Evolutionary conservation across 2,329 filamentous ascomycete species (phyloP).

Genomic region (Colletotrichum gloeosporioides): DNA sequence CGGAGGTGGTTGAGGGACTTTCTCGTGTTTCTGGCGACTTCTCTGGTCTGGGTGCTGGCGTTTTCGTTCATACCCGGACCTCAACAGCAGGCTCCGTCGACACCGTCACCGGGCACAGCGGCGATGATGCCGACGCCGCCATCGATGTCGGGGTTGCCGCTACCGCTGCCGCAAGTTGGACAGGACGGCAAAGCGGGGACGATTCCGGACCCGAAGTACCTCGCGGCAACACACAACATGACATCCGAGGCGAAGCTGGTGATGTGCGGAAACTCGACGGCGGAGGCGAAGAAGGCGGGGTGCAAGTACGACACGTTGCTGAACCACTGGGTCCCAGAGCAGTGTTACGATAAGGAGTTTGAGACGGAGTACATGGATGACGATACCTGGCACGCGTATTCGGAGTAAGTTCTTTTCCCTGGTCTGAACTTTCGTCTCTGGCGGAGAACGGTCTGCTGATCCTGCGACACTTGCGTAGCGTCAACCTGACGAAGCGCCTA

Average conservation of each 20-base stretch:
- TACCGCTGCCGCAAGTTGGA: background rate
- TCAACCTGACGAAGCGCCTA: constrained; percentile 22
- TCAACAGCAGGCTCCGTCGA: background rate
- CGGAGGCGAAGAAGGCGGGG: constrained; percentile 17
- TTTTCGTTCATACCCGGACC: constrained; percentile 8
- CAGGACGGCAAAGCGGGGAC: background rate
- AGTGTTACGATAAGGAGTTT: constrained; percentile 26
- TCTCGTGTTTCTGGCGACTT: constrained; percentile 16
- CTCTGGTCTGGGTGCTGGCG: constrained; percentile 24
- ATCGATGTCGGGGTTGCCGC: background rate
- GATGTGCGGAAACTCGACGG: constrained; percentile 24
- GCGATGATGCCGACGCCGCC: background rate
- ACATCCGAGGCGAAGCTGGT: constrained; percentile 23
- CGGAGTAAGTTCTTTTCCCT: background rate
- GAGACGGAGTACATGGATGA: constrained; percentile 31
- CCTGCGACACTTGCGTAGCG: background rate
- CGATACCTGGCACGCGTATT: constrained; percentile 26
- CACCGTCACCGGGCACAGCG: background rate
- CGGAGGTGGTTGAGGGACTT: background rate
- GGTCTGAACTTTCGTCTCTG: fast-evolving
- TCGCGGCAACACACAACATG: constrained; percentile 22
- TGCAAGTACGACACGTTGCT: constrained; percentile 30
- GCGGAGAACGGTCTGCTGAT: background rate
- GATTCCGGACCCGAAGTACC: background rate
- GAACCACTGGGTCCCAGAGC: constrained; percentile 29